Conservation (phyloP, 2,329 filamentous ascomycete genomes). For the Botryosphaeria dothidea region DNA sequence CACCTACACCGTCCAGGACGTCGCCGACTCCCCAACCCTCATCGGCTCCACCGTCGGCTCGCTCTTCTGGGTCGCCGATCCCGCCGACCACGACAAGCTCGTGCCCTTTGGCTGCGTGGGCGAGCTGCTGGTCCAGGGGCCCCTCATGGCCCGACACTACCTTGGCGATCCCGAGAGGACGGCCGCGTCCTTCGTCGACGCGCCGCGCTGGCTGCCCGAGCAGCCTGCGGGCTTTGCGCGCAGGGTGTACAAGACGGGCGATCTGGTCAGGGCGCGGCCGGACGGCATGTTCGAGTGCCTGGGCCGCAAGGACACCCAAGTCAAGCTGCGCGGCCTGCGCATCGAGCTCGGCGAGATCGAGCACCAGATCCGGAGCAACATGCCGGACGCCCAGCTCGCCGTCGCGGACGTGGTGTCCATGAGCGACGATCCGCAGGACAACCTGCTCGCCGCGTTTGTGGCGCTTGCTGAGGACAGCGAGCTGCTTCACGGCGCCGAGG, state of each 20-base stretch:
- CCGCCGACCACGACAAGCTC: neutral
- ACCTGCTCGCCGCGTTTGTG: neutral
- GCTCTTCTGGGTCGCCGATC: conserved; percentile 7
- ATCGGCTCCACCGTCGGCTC: conserved; percentile 27
- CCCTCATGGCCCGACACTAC: neutral
- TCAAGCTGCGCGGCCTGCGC: neutral
- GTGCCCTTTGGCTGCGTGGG: conserved; percentile 28
- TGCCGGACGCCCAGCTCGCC: neutral
- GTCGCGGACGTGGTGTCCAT: neutral
- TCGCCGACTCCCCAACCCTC: neutral
- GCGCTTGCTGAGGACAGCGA: neutral
- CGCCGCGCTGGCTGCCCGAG: neutral
- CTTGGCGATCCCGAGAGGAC: neutral
- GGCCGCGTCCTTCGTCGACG: neutral
- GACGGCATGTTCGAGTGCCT: conserved; percentile 26
- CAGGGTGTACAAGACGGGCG: conserved; percentile 35
- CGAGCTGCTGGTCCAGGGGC: conserved; percentile 23
- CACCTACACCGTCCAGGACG: neutral
- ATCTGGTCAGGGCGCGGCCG: conserved; percentile 32
- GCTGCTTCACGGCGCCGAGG: neutral
- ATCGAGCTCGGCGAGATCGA: neutral
- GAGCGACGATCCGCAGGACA: neutral
- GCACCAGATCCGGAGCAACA: neutral
- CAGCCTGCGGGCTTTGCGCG: neutral
- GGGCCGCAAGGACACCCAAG: neutral